phyloP scores from a whole-genome alignment of 2,329 filamentous ascomycete species.

The Didymella pomorum region DNA sequence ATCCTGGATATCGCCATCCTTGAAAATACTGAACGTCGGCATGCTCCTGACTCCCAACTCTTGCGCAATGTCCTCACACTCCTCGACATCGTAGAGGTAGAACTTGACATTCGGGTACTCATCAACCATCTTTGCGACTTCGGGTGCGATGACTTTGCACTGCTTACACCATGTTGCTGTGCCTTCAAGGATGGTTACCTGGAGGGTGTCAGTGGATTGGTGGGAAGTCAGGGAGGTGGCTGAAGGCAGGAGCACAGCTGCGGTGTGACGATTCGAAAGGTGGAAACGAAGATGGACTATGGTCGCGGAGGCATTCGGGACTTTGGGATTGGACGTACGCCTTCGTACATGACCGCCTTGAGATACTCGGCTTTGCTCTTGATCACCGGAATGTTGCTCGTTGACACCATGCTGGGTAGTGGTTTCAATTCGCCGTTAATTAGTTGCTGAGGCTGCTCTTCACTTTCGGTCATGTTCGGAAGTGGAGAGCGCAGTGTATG shows the following conservation, averaged over 20 bases:
- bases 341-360: conserved; percentile 41
- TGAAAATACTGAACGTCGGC: conserved; percentile 42
- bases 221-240: not conserved
- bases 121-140: conserved; percentile 36
- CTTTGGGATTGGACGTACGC: conserved; percentile 16
- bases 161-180: conserved; percentile 43
- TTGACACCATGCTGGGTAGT: conserved; percentile 8
- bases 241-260: not conserved
- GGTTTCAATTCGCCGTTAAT: conserved; percentile 19
- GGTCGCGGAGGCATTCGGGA: not conserved
- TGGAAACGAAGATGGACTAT: not conserved
- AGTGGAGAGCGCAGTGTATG: not conserved
- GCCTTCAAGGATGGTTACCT: conserved; percentile 42
- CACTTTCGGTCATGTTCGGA: conserved; percentile 2
- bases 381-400: conserved; percentile 31
- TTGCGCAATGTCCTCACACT: conserved; percentile 42
- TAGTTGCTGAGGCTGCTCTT: conserved; percentile 16
- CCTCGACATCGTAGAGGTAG: conserved; percentile 43
- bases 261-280: not conserved
- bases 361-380: conserved; percentile 40
- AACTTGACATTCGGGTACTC: conserved; percentile 38
- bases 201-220: not conserved
- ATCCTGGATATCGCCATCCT: conserved; percentile 41
- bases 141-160: conserved; percentile 40
- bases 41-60: conserved; percentile 40